These are phyloP conservation scores for Phytophthora citricola DNA, from an alignment of 352 stramenopile genomes.

Conservation along the genomic window DNA sequence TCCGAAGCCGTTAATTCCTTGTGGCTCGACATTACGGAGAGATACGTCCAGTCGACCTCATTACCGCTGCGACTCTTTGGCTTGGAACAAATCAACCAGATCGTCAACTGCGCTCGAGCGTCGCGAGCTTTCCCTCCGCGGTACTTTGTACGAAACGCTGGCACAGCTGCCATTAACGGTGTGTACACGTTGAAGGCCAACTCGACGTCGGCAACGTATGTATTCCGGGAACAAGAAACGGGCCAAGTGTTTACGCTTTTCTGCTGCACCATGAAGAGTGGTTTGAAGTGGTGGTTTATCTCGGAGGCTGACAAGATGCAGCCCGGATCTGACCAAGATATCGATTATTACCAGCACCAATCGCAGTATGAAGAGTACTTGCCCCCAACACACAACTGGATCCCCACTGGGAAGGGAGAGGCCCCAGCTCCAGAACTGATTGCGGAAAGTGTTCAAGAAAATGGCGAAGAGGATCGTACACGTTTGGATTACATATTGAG, in stretches of 20 bases:
- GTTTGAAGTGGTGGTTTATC: slow-evolving; percentile 99
- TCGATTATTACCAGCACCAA: slow-evolving; percentile 99
- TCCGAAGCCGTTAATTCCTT: slow-evolving; percentile 70
- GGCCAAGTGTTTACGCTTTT: slow-evolving; percentile 94
- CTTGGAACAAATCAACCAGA: slow-evolving; percentile 93
- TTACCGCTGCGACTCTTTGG: slow-evolving; percentile 95
- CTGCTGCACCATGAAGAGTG: slow-evolving; percentile 98
- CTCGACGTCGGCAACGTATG: slow-evolving; percentile 70
- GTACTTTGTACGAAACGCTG: slow-evolving; percentile 93
- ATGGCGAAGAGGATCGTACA: slow-evolving; percentile 52
- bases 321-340: slow-evolving; percentile 97
- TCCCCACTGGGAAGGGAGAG: slow-evolving; percentile 79
- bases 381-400: slow-evolving; percentile 92
- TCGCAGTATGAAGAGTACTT: slow-evolving; percentile 94
- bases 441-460: slow-evolving; percentile 64
- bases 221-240: slow-evolving; percentile 75
- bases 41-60: slow-evolving; percentile 91
- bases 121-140: slow-evolving; percentile 86
- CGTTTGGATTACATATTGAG: slow-evolving; percentile 81
- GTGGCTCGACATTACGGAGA: slow-evolving; percentile 85
- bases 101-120: slow-evolving; percentile 89
- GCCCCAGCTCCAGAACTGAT: slow-evolving; percentile 75
- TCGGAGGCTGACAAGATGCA: slow-evolving; percentile 97
- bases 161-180: slow-evolving; percentile 93
- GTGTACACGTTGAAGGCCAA: slow-evolving; percentile 89